Base-by-base conservation (phyloP, 495 filamentous ascomycete species). In the Talaromyces adpressus region DNA sequence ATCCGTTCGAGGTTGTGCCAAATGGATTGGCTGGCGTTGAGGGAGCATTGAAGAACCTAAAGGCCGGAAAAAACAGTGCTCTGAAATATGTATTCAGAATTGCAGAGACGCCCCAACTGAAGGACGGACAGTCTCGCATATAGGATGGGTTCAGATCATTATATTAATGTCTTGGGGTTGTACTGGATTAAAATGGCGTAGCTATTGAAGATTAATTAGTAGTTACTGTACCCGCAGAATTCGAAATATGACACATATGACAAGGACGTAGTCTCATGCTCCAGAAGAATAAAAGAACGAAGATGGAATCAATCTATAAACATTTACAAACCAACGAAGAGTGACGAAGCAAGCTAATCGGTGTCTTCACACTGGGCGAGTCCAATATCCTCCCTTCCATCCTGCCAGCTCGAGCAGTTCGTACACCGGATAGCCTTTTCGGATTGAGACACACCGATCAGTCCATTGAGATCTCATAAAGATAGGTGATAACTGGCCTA, bases 361-460 rank as follows among this genome's bases (percentile, higher is more conserved):
- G 36, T 41, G 22, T 49, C 45, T 49, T 49, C 45, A 20, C 45
- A 49, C 18, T 49, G 45, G n/a, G 45, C 18, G n/a, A 36, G 25
- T 59, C 30, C 18, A 59, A 59, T 22, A 30, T 89, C 86, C 70
- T 91, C 89, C 66, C 88, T 79, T n/a, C 88, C 89, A 75, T 91
- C 89, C 66, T 85, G 83, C 89, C 89, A 91, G 64, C 85, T 89
- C 5, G 87, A 90, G 69, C 89, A 91, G 64, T 90, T 87, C 18
- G 87, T 69, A 71, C 89, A 91, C 1, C 88, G 80, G 56, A 73
- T 68, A 18, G 86, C 84, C 86, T 90, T 14, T 30, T 9, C 57
- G 64, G 6, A 14, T 32, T 39, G 0, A 20, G 4, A 30, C 29
- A 16, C 34, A 27, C 4, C 32, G 6, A 41, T 41, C 6, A 41